phyloP scores from a whole-genome alignment of 148 eudicot species.

The Rhododendron ferrugineum region DNA sequence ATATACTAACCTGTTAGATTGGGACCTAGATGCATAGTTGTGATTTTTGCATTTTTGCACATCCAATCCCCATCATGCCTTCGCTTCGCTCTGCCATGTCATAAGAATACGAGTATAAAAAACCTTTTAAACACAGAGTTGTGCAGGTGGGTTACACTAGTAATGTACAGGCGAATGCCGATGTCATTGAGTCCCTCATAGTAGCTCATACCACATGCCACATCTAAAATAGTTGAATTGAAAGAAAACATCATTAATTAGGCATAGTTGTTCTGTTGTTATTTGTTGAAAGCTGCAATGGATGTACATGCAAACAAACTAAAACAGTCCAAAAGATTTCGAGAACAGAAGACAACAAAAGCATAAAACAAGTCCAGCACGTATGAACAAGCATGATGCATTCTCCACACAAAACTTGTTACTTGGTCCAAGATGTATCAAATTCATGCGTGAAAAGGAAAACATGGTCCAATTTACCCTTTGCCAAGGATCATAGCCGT shows the following conservation, averaged over 20 bases:
- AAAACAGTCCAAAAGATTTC: background rate
- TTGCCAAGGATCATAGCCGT: constrained; percentile 46
- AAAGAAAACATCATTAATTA: too few relatives aligned
- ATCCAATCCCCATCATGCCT: constrained; percentile 81
- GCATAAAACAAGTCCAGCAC: background rate
- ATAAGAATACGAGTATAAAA: background rate
- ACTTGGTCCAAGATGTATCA: background rate
- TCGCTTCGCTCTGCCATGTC: constrained; percentile 39
- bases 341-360: background rate
- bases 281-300: background rate
- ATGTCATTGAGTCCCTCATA: too few relatives aligned
- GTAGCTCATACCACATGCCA: too few relatives aligned
- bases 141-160: background rate
- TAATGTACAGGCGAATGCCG: too few relatives aligned
- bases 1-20: constrained; percentile 45
- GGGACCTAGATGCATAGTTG: constrained; percentile 63
- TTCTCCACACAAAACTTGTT: background rate
- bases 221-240: too few relatives aligned
- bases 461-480: constrained; percentile 35
- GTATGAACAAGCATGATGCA: background rate
- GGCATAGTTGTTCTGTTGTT: background rate
- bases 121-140: background rate
- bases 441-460: background rate
- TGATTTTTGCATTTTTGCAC: constrained; percentile 70
- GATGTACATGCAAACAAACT: background rate